Evolutionary conservation across 2,329 filamentous ascomycete genomes (phyloP), one percentile per base, ranked within the genome.

Genomic region (Macrophomina tecta): DNA sequence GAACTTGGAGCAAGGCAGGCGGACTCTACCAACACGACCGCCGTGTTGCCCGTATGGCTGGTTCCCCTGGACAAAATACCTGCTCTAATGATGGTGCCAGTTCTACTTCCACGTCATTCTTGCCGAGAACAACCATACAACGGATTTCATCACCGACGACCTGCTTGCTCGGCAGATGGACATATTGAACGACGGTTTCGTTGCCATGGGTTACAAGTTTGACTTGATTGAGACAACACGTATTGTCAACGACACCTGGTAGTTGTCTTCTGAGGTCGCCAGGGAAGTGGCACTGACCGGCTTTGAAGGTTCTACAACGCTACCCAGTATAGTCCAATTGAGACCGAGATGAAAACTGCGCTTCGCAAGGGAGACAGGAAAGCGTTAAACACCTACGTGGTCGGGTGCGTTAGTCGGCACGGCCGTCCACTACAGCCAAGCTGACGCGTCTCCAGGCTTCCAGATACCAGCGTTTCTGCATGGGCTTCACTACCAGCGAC

Each of bases 221-320:
- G 78, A 76, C 32, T 78, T 84, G 48, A 75, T 79, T 23, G 77
- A 76, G 64, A 82, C 75, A 23, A 79, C 80, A 65, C 81, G 77
- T 69, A 84, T 83, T 42, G 74, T 84, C 71, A 85, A 86, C 77
- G 46, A 73, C 23, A 74, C 74, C 71, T 86, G 83, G 82, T 64
- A 2, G 6, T 38, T 11, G 12, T 2, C 6, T 38, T 38, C 36
- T 38, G 11, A 3, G 36, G 11, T 3, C 23, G 11, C 3, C 2
- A 12, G 4, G 2, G 11, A 38, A 38, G 6, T 38, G 36, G 6
- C 36, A 12, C 11, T 38, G 36, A 38, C 4, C 11, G 7, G 7
- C 36, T 7, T 11, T 7, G 0, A 8, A 61, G 56, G 56, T 61
- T 61, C 16, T 61, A 61, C 56, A 61, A 61, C 40, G 40, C 42